Evolutionary conservation across 805 yeast genomes (phyloP).

Genomic region (Zygoascus biomembranicola): DNA sequence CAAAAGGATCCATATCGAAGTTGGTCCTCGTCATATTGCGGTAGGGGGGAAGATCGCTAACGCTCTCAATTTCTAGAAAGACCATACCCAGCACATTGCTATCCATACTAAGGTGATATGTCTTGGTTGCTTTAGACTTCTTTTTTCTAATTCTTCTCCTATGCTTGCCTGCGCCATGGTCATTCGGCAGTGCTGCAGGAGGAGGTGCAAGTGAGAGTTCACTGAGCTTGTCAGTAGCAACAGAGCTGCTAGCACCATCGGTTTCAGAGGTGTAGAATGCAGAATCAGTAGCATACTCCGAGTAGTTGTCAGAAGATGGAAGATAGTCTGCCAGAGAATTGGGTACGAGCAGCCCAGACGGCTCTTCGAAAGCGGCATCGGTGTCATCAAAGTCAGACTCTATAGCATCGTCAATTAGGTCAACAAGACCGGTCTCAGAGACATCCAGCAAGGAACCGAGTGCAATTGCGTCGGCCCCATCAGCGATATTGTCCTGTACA

Average conservation of each 20-base stretch:
- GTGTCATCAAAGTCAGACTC: not conserved
- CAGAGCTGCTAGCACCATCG: not conserved
- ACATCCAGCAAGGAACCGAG: not conserved
- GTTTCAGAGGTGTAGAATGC: not conserved
- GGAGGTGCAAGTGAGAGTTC: not conserved
- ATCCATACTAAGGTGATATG: constrained; percentile 17
- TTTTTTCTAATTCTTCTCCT: not conserved
- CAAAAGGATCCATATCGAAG: constrained; percentile 95
- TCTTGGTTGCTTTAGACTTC: not conserved
- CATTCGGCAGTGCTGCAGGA: not conserved
- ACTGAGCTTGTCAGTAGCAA: not conserved
- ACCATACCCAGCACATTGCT: constrained; percentile 50
- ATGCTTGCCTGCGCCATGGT: not conserved
- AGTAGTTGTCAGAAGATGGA: not conserved
- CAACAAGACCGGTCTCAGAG: not conserved
- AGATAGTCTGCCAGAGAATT: not conserved
- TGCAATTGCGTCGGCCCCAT: not conserved
- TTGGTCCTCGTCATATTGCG: constrained; percentile 62
- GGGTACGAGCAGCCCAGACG: not conserved
- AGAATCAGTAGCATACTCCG: not conserved
- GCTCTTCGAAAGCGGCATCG: not conserved
- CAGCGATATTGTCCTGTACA: not conserved
- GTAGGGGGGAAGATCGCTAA: constrained; percentile 71
- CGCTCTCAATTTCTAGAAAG: constrained; percentile 66
- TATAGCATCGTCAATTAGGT: not conserved